Conservation (phyloP, 768 basidiomycete genomes). For the Mycena chlorophos region DNA sequence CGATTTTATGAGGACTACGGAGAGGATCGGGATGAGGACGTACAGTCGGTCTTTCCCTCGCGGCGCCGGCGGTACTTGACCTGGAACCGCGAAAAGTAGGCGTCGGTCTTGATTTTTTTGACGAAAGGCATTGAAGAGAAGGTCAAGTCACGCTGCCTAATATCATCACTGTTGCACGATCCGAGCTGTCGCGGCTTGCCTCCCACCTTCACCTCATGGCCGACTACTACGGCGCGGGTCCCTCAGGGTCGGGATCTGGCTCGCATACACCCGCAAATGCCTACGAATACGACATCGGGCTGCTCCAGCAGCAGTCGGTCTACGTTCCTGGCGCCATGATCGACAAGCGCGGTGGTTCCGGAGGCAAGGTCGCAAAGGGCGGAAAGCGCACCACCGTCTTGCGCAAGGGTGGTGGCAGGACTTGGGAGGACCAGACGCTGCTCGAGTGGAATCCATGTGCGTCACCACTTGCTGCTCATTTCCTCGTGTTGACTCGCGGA, state of each 20-base stretch:
- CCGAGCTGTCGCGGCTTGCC: too few species aligned
- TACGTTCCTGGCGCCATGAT: conserved; percentile 92
- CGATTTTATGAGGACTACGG: conserved; percentile 14
- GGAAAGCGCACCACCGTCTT: conserved; percentile 92
- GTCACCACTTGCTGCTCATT: conserved; percentile 32
- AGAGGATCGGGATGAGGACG: conserved; percentile 28
- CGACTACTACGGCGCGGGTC: conserved; percentile 72
- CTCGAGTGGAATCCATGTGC: conserved; percentile 96
- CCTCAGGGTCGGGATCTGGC: too few species aligned
- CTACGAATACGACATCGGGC: conserved; percentile 90
- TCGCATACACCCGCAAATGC: conserved; percentile 86
- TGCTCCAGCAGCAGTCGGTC: conserved; percentile 86
- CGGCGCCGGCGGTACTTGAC: conserved; percentile 97
- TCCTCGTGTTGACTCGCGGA: conserved; percentile 13
- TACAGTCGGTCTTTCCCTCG: conserved; percentile 99
- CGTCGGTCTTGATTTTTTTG: conserved; percentile 93
- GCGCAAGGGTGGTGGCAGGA: conserved; percentile 92
- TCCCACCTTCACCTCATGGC: conserved; percentile 35
- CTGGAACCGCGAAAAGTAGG: conserved; percentile 98
- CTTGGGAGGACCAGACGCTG: conserved; percentile 97
- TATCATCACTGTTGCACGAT: too few species aligned
- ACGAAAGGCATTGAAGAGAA: conserved; percentile 82
- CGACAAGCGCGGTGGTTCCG: conserved; percentile 82
- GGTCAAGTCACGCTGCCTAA: background rate
- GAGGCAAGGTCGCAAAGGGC: conserved; percentile 84